phyloP scores from a whole-genome alignment of 1,284 basidiomycete genomes.

The Ustilago shanxiensis region DNA sequence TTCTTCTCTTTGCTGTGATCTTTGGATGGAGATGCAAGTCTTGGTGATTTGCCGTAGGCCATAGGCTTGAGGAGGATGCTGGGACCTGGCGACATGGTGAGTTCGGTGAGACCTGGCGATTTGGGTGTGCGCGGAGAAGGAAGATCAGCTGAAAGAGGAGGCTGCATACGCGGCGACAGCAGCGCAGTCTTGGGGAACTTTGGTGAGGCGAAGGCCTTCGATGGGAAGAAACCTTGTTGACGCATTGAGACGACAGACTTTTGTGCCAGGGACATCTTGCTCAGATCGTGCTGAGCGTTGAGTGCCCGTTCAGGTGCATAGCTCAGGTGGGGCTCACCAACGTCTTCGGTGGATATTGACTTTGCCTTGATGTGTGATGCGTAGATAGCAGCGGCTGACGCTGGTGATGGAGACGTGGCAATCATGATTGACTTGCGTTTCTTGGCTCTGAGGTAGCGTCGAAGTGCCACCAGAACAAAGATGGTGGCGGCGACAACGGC shows the following conservation, averaged over 20 bases:
- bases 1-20: constrained; percentile 8
- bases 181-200: constrained; percentile 42
- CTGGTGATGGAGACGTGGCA: constrained; percentile 15
- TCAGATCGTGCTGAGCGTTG: constrained; percentile 28
- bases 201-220: constrained; percentile 25
- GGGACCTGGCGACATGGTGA: constrained; percentile 48
- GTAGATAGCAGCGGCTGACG: constrained; percentile 31
- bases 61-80: constrained; percentile 49
- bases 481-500: constrained; percentile 40
- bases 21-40: constrained; percentile 21
- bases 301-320: constrained; percentile 39
- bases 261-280: constrained; percentile 37
- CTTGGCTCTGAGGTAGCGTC: constrained; percentile 37
- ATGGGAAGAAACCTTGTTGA: constrained; percentile 22
- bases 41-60: constrained; percentile 42
- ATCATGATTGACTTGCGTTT: constrained; percentile 26
- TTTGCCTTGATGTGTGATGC: constrained; percentile 32
- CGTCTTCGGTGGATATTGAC: constrained; percentile 39
- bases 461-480: constrained; percentile 40
- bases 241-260: constrained; percentile 29
- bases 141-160: constrained; percentile 16
- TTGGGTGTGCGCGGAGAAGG: constrained; percentile 27
- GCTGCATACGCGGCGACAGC: constrained; percentile 45
- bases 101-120: constrained; percentile 46
- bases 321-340: constrained; percentile 37